Evolutionary conservation across 805 yeast species (phyloP).

Genomic region (Monosporozyma servazzii): DNA sequence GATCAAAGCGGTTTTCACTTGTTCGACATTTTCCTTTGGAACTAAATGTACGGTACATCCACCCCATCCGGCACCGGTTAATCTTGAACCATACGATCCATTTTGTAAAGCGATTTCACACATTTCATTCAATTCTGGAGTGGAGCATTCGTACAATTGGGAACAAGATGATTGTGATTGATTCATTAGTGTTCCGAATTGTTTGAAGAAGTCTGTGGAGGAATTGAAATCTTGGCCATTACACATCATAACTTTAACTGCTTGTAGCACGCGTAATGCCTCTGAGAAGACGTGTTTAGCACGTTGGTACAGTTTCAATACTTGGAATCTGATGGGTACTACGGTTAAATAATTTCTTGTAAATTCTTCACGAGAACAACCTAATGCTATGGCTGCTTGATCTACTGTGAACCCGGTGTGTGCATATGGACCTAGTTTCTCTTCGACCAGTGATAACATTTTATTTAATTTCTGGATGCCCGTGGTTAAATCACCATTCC

Average conservation of each 20-base stretch:
- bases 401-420: slow-evolving; percentile 41
- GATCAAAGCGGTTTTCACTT: slow-evolving; percentile 39
- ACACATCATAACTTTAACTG: slow-evolving; percentile 34
- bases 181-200: slow-evolving; percentile 49
- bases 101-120: slow-evolving; percentile 44
- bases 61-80: slow-evolving; percentile 79
- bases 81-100: slow-evolving; percentile 61
- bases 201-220: slow-evolving; percentile 30
- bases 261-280: slow-evolving; percentile 47
- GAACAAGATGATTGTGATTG: slow-evolving; percentile 49
- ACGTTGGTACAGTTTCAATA: slow-evolving; percentile 47
- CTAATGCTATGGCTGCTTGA: slow-evolving; percentile 39
- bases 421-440: slow-evolving; percentile 30
- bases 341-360: slow-evolving; percentile 36
- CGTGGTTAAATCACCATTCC: slow-evolving; percentile 41
- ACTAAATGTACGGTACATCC: slow-evolving; percentile 63
- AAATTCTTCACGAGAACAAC: slow-evolving; percentile 36
- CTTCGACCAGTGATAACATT: slow-evolving; percentile 39
- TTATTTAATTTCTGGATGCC: slow-evolving; percentile 35
- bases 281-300: slow-evolving; percentile 58
- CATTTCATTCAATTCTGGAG: slow-evolving; percentile 43
- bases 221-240: slow-evolving; percentile 2
- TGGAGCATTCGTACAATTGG: slow-evolving; percentile 43
- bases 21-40: slow-evolving; percentile 19
- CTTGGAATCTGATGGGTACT: slow-evolving; percentile 50